A percentile compares a stretch with the other conserved stretches of the same genome.
Evolutionary conservation across 805 yeast species (phyloP).

Genomic region (Hanseniaspora opuntiae): DNA sequence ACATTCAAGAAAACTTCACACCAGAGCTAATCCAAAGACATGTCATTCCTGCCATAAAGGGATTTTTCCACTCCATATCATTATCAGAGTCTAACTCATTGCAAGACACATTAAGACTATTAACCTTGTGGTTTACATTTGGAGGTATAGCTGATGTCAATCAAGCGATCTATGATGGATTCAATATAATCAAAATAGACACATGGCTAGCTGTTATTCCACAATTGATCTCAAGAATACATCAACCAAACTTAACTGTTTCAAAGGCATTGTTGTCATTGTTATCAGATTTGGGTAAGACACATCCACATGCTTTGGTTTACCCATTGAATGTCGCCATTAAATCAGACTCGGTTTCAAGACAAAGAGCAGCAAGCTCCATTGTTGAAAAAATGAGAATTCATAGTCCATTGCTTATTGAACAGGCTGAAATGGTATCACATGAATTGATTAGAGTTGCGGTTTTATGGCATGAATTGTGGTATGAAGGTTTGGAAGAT

Average conservation of each 20-base stretch:
- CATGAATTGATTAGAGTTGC: constrained; percentile 87
- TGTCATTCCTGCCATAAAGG: constrained; percentile 90
- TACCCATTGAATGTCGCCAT: constrained; percentile 93
- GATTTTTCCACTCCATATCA: constrained; percentile 89
- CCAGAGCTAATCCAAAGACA: constrained; percentile 62
- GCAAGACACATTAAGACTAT: constrained; percentile 79
- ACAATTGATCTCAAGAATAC: constrained; percentile 88
- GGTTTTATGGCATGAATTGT: constrained; percentile 91
- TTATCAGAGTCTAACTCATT: constrained; percentile 73
- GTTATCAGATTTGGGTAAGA: constrained; percentile 76
- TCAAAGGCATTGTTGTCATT: constrained; percentile 67
- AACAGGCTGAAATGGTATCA: constrained; percentile 88
- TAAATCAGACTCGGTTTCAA: constrained; percentile 75
- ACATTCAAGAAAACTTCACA: constrained; percentile 21
- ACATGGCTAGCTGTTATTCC: constrained; percentile 94
- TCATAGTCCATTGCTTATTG: constrained; percentile 73
- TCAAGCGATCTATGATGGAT: constrained; percentile 79
- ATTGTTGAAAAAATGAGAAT: constrained; percentile 85
- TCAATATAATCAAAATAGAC: constrained; percentile 74
- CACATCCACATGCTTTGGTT: constrained; percentile 93
- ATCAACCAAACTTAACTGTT: constrained; percentile 81
- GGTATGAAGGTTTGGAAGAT: constrained; percentile 96
- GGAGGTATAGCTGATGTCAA: constrained; percentile 91
- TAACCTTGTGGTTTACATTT: constrained; percentile 90
- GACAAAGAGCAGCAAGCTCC: constrained; percentile 82